phyloP scores from a whole-genome alignment of 495 filamentous ascomycete species.

The Hypoxylon lenormandii region DNA sequence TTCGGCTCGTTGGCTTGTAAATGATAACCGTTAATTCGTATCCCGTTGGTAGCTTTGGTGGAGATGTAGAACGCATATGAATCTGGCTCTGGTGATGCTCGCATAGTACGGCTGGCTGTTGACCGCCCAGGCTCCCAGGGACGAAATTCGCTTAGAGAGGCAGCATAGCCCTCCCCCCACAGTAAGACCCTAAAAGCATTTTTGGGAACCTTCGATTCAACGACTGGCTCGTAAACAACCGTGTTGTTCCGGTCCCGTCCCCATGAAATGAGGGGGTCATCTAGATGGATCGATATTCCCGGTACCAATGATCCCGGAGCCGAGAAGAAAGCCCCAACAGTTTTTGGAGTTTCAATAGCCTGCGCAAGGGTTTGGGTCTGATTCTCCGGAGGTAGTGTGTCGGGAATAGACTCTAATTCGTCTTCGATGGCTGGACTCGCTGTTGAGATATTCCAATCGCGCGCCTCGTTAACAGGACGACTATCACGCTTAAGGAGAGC shows the following conservation, averaged over 20 bases:
- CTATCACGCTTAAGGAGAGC: conserved; percentile 36
- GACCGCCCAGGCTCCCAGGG: conserved; percentile 55
- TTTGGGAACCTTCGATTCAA: conserved; percentile 79
- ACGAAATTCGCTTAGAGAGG: conserved; percentile 51
- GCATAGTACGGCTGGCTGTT: conserved; percentile 43
- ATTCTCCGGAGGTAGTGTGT: conserved; percentile 32
- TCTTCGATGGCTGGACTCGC: conserved; percentile 22
- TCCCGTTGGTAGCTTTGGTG: conserved; percentile 76
- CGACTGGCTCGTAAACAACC: conserved; percentile 66
- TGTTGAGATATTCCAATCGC: conserved; percentile 12
- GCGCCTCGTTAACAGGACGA: conserved; percentile 11
- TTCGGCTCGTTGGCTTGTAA: conserved; percentile 64
- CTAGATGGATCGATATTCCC: conserved; percentile 71
- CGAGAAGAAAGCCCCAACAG: conserved; percentile 55
- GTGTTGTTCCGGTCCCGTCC: conserved; percentile 75
- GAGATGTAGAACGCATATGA: conserved; percentile 77
- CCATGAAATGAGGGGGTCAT: conserved; percentile 75
- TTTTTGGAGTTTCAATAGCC: conserved; percentile 30
- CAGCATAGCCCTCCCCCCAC: conserved; percentile 73
- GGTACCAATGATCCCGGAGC: conserved; percentile 60
- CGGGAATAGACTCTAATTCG: conserved; percentile 37
- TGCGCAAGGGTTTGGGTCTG: conserved; percentile 19
- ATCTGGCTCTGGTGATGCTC: conserved; percentile 56
- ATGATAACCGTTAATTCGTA: conserved; percentile 75
- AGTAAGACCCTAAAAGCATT: conserved; percentile 81